These are phyloP conservation scores for Metarhizium rileyi DNA, from an alignment of 2,329 filamentous ascomycete species.

Conservation along the genomic window DNA sequence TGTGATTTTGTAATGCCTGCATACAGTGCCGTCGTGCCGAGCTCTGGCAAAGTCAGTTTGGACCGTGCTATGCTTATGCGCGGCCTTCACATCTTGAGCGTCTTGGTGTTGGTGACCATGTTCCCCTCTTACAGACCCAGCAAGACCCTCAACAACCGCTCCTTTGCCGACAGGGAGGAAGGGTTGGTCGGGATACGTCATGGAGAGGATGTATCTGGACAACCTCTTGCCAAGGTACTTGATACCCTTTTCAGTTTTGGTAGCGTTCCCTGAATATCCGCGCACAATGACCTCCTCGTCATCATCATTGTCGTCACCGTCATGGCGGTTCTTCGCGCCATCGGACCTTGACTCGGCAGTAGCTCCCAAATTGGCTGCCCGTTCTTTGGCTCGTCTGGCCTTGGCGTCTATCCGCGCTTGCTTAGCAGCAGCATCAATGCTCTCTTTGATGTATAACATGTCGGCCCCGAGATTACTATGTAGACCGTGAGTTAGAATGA, in stretches of 20 bases:
- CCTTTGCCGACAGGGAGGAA: constrained; percentile 58
- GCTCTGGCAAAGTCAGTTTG: constrained; percentile 44
- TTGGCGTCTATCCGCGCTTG: constrained; percentile 64
- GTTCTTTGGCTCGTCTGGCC: constrained; percentile 44
- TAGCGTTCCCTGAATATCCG: constrained; percentile 82
- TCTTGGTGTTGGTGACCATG: constrained; percentile 32
- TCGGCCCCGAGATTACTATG: constrained; percentile 94
- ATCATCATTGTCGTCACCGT: constrained; percentile 41
- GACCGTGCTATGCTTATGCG: constrained; percentile 53
- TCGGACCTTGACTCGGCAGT: constrained; percentile 6
- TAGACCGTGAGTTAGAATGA: constrained; percentile 85
- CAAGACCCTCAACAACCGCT: constrained; percentile 33
- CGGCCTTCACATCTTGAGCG: constrained; percentile 32
- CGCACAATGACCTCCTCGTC: constrained; percentile 82
- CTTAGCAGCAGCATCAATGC: constrained; percentile 75
- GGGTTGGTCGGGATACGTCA: constrained; percentile 92
- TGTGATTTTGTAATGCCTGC: constrained; percentile 69
- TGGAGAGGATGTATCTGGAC: constrained; percentile 77
- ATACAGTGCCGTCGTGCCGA: constrained; percentile 33
- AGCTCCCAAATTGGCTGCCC: constrained; percentile 21
- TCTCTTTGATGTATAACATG: constrained; percentile 96
- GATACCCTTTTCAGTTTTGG: constrained; percentile 86
- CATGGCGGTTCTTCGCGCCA: constrained; percentile 13
- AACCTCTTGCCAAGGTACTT: constrained; percentile 94
- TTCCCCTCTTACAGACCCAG: constrained; percentile 28